phyloP scores from a whole-genome alignment of 2,329 filamentous ascomycete genomes.

The Alternaria brassicae region DNA sequence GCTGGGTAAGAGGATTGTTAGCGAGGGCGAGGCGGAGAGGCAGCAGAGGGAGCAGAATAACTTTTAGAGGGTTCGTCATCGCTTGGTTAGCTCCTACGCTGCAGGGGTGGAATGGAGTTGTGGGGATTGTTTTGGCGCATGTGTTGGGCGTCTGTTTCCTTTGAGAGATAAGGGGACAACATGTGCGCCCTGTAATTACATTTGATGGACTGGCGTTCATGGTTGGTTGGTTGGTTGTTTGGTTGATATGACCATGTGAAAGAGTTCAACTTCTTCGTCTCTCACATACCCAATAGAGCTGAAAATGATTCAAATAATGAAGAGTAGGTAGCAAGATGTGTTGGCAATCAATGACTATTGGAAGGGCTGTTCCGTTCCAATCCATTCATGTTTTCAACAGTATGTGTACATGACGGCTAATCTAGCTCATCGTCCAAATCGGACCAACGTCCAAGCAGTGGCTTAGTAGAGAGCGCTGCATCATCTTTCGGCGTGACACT shows the following conservation, averaged over 20 bases:
- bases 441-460: conserved; percentile 21
- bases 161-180: neutral
- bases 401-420: neutral
- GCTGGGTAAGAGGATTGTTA: conserved; percentile 48
- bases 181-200: neutral
- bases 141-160: neutral
- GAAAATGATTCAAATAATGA: neutral
- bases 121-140: neutral
- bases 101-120: neutral
- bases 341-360: neutral
- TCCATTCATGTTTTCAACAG: neutral
- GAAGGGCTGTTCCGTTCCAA: neutral
- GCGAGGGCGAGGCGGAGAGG: conserved; percentile 46
- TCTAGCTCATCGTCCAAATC: conserved; percentile 23
- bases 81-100: neutral
- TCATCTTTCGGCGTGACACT: conserved; percentile 3
- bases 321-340: neutral
- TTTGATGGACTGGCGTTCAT: neutral
- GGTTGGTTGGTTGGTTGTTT: neutral
- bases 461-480: conserved; percentile 8
- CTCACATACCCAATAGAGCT: conserved; percentile 1
- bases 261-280: neutral
- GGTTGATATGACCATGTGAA: neutral
- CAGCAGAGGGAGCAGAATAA: conserved; percentile 40
- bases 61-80: conserved; percentile 28